Percentiles rank a stretch among this genome's conserved stretches.
Conservation (phyloP, 2,329 filamentous ascomycete genomes). For the Ophiocordyceps camponoti-saundersi region DNA sequence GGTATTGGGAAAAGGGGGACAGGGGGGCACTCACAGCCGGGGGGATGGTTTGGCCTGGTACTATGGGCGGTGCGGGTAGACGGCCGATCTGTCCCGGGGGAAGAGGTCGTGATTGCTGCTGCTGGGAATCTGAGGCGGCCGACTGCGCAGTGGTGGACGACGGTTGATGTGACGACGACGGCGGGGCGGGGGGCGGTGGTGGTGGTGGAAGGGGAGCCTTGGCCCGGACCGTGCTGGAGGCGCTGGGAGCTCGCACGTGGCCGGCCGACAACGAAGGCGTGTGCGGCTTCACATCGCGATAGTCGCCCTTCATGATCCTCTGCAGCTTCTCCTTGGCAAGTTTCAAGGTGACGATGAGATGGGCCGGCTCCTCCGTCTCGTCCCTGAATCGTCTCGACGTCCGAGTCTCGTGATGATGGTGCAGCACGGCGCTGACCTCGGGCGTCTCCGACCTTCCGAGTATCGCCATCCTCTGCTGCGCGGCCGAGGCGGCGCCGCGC, state of each 20-base stretch:
- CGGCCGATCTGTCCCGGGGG: constrained; percentile 45
- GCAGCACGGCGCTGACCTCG: constrained; percentile 40
- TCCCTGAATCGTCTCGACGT: constrained; percentile 52
- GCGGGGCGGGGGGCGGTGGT: constrained; percentile 10
- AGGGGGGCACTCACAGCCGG: constrained; percentile 41
- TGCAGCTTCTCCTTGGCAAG: constrained; percentile 56
- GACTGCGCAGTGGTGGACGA: constrained; percentile 18
- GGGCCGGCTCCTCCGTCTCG: constrained; percentile 60
- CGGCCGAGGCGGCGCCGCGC: constrained; percentile 73
- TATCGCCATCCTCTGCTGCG: constrained; percentile 74
- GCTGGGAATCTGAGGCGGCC: constrained; percentile 16
- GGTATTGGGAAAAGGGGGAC: neutral
- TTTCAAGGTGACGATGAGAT: constrained; percentile 57
- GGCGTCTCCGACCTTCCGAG: constrained; percentile 77
- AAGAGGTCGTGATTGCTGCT: neutral
- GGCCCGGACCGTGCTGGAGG: constrained; percentile 12
- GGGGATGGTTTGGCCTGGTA: constrained; percentile 35
- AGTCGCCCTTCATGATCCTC: constrained; percentile 41
- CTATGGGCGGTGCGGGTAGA: constrained; percentile 47
- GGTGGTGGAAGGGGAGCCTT: constrained; percentile 10
- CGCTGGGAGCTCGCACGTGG: constrained; percentile 14
- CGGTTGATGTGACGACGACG: constrained; percentile 1
- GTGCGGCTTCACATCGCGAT: constrained; percentile 21
- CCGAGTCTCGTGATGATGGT: constrained; percentile 55
- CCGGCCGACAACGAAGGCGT: constrained; percentile 13